Conservation (phyloP, 2,329 filamentous ascomycete species). For the Colletotrichum musicola region DNA sequence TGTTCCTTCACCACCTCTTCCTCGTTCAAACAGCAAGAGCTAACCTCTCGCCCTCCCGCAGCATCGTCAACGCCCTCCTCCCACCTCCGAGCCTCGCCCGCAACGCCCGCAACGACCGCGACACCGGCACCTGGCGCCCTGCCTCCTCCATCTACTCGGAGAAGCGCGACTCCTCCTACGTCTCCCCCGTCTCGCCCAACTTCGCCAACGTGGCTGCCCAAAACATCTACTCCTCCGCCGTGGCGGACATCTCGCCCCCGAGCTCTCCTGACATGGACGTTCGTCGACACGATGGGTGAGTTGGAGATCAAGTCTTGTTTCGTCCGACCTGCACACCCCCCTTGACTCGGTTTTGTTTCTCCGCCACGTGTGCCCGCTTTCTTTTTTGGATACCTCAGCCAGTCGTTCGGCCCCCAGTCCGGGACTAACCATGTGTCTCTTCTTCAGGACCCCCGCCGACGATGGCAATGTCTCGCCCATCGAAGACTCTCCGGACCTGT, state of each 20-base stretch:
- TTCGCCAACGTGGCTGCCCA: constrained; percentile 41
- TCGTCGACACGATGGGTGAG: constrained; percentile 55
- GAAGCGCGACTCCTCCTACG: constrained; percentile 21
- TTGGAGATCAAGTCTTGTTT: constrained; percentile 35
- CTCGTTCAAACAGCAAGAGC: constrained; percentile 5
- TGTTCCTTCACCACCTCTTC: neutral
- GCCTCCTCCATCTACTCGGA: constrained; percentile 37
- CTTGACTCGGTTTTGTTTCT: constrained; percentile 28
- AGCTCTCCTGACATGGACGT: constrained; percentile 66
- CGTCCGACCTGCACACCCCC: neutral
- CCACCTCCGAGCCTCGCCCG: constrained; percentile 23
- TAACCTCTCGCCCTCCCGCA: constrained; percentile 22
- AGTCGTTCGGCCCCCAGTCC: constrained; percentile 1
- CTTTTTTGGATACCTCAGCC: constrained; percentile 11
- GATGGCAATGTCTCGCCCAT: constrained; percentile 65
- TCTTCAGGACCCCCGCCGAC: constrained; percentile 19
- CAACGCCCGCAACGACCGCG: constrained; percentile 13
- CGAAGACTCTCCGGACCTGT: constrained; percentile 57
- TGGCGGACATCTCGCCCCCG: constrained; percentile 64
- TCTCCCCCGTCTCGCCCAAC: constrained; percentile 34
- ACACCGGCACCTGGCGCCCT: constrained; percentile 36
- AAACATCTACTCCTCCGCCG: constrained; percentile 32
- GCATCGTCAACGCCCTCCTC: constrained; percentile 24
- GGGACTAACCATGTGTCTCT: constrained; percentile 40
- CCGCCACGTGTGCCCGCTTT: constrained; percentile 20